Evolutionary conservation across 139 green algal genomes (phyloP).

Genomic region (Chlorella sp.): DNA sequence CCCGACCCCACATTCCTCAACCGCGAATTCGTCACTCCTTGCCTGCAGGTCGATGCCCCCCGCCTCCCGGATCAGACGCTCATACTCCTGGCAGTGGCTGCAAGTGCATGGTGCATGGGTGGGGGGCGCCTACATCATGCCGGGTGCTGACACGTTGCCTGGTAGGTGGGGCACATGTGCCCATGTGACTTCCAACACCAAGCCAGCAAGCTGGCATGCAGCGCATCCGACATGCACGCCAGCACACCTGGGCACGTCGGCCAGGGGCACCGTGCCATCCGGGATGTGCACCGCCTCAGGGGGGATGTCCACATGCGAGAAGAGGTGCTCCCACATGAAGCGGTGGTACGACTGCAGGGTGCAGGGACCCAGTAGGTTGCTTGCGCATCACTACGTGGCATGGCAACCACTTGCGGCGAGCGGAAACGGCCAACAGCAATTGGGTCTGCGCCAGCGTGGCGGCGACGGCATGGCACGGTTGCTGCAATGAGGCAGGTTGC

Average conservation of each 20-base stretch:
- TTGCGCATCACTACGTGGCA: too few species aligned
- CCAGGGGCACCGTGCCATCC: conserved; percentile 6
- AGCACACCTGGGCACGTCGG: background rate
- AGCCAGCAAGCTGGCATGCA: too few species aligned
- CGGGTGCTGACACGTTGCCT: too few species aligned
- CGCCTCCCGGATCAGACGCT: conserved; percentile 3
- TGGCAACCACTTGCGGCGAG: too few species aligned
- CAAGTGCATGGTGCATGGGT: background rate
- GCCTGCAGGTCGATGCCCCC: conserved; percentile 25
- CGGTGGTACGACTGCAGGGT: conserved; percentile 13
- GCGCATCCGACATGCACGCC: background rate
- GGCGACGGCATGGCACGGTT: too few species aligned
- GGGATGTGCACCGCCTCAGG: conserved; percentile 23
- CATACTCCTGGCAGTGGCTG: conserved; percentile 27
- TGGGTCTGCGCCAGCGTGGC: too few species aligned
- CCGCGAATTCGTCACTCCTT: background rate
- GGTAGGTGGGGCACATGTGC: too few species aligned
- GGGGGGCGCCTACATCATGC: too few species aligned
- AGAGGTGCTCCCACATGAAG: conserved; percentile 41
- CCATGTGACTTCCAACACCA: too few species aligned
- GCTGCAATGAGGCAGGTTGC: too few species aligned
- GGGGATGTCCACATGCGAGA: conserved; percentile 34
- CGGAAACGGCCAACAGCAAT: too few species aligned
- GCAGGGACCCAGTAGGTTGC: background rate
- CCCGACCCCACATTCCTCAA: too few species aligned